Conservation (phyloP, 1,284 basidiomycete genomes). For the Trametes polyzona region DNA sequence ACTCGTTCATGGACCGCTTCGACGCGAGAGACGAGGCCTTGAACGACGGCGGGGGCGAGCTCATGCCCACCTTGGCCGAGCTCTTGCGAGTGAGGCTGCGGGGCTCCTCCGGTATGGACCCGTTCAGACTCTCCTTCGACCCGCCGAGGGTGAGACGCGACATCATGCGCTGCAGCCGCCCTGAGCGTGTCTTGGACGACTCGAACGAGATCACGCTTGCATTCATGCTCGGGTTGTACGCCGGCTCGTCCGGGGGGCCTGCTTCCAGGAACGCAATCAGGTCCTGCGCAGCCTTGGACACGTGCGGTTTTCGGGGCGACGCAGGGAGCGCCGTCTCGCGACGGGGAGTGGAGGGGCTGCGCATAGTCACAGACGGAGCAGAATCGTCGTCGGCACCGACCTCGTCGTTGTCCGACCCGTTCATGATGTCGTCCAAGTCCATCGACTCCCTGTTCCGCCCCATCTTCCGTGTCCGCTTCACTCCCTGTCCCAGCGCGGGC, state of each 20-base stretch:
- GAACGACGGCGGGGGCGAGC: slow-evolving; percentile 31
- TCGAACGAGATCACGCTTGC: slow-evolving; percentile 42
- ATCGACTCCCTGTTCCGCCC: slow-evolving; percentile 66
- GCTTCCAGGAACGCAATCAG: slow-evolving; percentile 70
- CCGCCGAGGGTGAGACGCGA: slow-evolving; percentile 67
- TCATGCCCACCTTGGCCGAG: slow-evolving; percentile 19
- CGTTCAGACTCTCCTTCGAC: slow-evolving; percentile 48
- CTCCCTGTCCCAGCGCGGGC: slow-evolving; percentile 10
- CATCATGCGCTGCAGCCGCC: slow-evolving; percentile 76
- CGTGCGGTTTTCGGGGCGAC: slow-evolving; percentile 38
- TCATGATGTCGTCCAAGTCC: slow-evolving; percentile 76
- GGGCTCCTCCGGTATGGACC: slow-evolving; percentile 31
- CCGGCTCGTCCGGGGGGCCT: slow-evolving; percentile 53
- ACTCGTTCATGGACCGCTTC: slow-evolving; percentile 31
- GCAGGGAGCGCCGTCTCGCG: background rate
- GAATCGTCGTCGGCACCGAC: slow-evolving; percentile 18
- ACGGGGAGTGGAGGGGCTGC: slow-evolving; percentile 22
- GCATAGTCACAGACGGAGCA: slow-evolving; percentile 9
- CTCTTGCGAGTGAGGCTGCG: slow-evolving; percentile 26
- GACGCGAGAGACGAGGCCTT: slow-evolving; percentile 25
- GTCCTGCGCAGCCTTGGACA: slow-evolving; percentile 57
- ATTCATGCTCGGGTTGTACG: slow-evolving; percentile 33
- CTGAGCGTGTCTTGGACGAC: slow-evolving; percentile 46
- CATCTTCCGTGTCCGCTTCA: slow-evolving; percentile 49
- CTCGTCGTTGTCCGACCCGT: slow-evolving; percentile 63